A percentile compares a stretch with the other conserved stretches of the same genome.
These are phyloP conservation scores for Cystofilobasidium capitatum DNA, from an alignment of 768 basidiomycete species.

Conservation along the genomic window DNA sequence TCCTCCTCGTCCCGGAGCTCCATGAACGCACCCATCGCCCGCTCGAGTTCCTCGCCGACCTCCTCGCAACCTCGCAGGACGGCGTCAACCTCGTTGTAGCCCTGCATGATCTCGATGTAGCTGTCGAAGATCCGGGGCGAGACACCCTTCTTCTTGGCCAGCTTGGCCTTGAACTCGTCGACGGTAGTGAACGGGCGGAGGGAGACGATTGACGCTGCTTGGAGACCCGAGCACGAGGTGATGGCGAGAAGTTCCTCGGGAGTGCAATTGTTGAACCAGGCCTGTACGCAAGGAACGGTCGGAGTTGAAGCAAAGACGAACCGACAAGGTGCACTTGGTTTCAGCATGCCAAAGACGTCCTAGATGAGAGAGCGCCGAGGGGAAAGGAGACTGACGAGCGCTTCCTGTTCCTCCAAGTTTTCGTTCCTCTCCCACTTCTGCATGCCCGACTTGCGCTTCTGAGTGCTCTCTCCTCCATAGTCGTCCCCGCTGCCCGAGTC, in stretches of 20 bases:
- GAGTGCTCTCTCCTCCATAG: not conserved
- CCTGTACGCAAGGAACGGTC: constrained; percentile 27
- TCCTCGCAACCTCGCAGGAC: constrained; percentile 80
- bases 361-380: not conserved
- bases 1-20: constrained; percentile 22
- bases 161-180: constrained; percentile 62
- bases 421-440: constrained; percentile 17
- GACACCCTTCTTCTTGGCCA: constrained; percentile 89
- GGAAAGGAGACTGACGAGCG: constrained; percentile 7
- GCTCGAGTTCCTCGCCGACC: constrained; percentile 64
- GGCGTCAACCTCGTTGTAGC: constrained; percentile 74
- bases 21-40: constrained; percentile 71
- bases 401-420: constrained; percentile 12
- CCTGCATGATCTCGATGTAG: constrained; percentile 63
- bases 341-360: no score
- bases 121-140: constrained; percentile 86
- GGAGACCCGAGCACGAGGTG: constrained; percentile 60
- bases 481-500: constrained; percentile 9
- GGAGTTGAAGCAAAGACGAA: not conserved
- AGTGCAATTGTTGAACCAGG: constrained; percentile 43
- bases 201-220: constrained; percentile 66
- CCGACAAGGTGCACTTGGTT: not conserved
- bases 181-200: constrained; percentile 70
- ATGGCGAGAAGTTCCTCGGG: constrained; percentile 43
- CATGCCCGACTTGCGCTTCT: constrained; percentile 7